Percentiles rank a stretch among this genome's conserved stretches.
These are phyloP conservation scores for Fagopyrum homotropicum DNA, from an alignment of 148 eudicot genomes.

Conservation along the genomic window DNA sequence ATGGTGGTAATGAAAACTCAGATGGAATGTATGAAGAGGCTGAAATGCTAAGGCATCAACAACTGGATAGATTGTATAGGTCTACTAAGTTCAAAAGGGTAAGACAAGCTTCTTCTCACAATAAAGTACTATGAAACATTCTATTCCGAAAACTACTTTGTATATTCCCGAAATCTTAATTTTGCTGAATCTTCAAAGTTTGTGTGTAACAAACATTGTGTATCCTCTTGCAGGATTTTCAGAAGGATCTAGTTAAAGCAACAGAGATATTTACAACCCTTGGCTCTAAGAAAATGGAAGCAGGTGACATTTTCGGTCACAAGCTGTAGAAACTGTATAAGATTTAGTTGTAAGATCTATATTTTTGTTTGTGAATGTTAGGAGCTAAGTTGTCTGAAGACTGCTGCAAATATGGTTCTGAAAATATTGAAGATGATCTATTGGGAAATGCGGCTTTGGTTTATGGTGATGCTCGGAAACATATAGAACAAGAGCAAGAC, in stretches of 20 bases:
- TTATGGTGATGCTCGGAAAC: slow-evolving; percentile 93
- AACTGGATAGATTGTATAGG: slow-evolving; percentile 72
- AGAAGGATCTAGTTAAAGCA: slow-evolving; percentile 80
- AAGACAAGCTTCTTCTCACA: neutral
- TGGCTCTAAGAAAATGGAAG: slow-evolving; percentile 76
- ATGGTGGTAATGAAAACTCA: slow-evolving; percentile 86
- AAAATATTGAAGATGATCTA: slow-evolving; percentile 70
- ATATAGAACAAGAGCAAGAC: slow-evolving; percentile 87
- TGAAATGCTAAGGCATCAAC: slow-evolving; percentile 84
- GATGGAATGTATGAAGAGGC: slow-evolving; percentile 83
- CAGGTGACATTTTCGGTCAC: slow-evolving; percentile 34
- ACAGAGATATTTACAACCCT: slow-evolving; percentile 78
- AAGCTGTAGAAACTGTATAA: neutral
- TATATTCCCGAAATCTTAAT: neutral
- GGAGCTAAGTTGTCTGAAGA: slow-evolving; percentile 95
- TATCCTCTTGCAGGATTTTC: slow-evolving; percentile 66
- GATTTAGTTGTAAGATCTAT: neutral
- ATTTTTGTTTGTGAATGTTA: slow-evolving; percentile 18
- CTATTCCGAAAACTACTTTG: neutral
- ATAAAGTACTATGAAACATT: no score
- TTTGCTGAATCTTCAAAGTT: neutral
- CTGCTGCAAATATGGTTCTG: slow-evolving; percentile 89
- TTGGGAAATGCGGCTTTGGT: slow-evolving; percentile 85
- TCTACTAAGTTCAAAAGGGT: slow-evolving; percentile 91
- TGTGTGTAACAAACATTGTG: neutral